Conservation (phyloP, 2,329 filamentous ascomycete genomes). For the Penicillium sp. region DNA sequence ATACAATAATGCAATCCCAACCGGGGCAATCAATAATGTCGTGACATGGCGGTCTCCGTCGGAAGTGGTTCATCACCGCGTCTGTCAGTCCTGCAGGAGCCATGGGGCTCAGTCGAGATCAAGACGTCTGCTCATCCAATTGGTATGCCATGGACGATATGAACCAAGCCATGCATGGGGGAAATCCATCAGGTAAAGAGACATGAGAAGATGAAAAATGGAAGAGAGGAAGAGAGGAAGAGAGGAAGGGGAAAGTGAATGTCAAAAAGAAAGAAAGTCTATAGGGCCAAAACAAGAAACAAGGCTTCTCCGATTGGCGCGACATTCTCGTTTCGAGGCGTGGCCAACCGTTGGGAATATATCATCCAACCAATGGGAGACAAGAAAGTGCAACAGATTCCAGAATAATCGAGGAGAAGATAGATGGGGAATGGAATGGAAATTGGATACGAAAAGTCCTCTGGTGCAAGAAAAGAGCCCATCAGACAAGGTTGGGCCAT, state of each 20-base stretch:
- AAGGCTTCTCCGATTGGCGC: neutral
- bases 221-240: too few species aligned
- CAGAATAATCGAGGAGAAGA: too few species aligned
- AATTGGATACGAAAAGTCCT: neutral
- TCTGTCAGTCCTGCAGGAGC: neutral
- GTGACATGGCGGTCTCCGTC: slow-evolving; percentile 8
- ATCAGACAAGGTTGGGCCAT: slow-evolving; percentile 7
- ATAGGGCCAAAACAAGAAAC: neutral
- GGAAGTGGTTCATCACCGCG: neutral
- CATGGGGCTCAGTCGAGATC: slow-evolving; percentile 1
- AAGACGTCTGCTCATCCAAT: neutral
- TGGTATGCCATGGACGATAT: neutral
- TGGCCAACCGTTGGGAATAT: neutral
- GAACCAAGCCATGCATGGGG: too few species aligned
- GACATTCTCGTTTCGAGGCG: too few species aligned
- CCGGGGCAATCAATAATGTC: slow-evolving; percentile 9
- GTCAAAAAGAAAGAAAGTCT: neutral
- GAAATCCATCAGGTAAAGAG: neutral
- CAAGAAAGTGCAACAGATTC: too few species aligned
- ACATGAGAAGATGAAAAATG: neutral
- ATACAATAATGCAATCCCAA: slow-evolving; percentile 18
- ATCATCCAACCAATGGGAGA: neutral
- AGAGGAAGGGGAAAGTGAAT: too few species aligned
- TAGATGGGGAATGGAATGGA: neutral
- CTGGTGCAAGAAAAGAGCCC: slow-evolving; percentile 10